These are phyloP conservation scores for Rhodosorus marinus DNA, from an alignment of 23 red algal genomes.

Conservation along the genomic window DNA sequence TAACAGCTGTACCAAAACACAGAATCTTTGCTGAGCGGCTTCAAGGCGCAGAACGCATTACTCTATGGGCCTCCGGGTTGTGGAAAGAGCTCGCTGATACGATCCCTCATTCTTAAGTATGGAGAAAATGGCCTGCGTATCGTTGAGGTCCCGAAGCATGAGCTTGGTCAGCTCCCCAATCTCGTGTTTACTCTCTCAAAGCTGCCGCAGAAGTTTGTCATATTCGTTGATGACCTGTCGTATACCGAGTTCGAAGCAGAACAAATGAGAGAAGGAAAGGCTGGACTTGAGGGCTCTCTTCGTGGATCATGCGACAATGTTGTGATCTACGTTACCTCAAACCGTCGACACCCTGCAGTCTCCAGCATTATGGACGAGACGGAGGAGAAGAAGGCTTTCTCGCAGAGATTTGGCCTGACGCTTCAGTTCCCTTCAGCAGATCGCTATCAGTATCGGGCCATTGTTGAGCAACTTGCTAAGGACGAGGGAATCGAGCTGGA, in stretches of 20 bases:
- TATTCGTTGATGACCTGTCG: conserved; percentile 21
- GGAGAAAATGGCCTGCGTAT: conserved; percentile 11
- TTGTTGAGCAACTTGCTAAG: background rate
- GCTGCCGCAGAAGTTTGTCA: conserved; percentile 6
- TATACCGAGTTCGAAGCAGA: conserved; percentile 1
- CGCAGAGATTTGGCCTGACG: background rate
- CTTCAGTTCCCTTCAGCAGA: conserved; percentile 1
- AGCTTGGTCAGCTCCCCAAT: background rate
- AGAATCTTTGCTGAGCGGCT: conserved; percentile 12
- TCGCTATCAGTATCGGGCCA: background rate
- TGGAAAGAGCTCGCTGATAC: conserved; percentile 14
- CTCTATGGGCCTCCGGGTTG: conserved; percentile 10
- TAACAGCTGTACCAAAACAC: conserved; percentile 9
- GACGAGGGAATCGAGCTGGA: background rate
- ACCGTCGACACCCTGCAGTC: background rate
- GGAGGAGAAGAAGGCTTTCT: conserved; percentile 2
- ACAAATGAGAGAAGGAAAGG: conserved; percentile 1
- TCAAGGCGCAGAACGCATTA: conserved; percentile 10
- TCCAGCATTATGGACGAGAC: background rate
- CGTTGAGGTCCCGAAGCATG: conserved; percentile 12
- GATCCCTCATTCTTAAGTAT: background rate
- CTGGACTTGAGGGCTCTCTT: background rate
- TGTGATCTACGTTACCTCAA: background rate
- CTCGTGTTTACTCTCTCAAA: background rate
- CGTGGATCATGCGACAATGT: background rate